These are phyloP conservation scores for Alternaria conjuncta DNA, from an alignment of 2,329 filamentous ascomycete species.

Conservation along the genomic window DNA sequence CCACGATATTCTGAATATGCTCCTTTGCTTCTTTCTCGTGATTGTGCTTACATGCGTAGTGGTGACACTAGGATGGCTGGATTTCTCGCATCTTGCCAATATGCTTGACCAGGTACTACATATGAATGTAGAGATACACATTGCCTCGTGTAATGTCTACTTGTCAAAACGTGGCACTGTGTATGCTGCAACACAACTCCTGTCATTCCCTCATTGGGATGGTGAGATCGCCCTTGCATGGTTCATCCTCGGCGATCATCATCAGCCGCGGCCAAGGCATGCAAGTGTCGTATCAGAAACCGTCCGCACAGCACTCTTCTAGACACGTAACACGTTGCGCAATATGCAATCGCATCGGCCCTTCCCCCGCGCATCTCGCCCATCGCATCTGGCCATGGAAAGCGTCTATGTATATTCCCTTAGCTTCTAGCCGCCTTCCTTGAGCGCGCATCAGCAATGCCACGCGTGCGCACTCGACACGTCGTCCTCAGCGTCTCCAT, in stretches of 20 bases:
- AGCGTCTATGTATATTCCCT: background rate
- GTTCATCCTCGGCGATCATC: background rate
- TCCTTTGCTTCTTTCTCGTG: background rate
- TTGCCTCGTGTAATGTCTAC: background rate
- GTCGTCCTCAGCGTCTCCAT: slow-evolving; percentile 33
- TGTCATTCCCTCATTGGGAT: background rate
- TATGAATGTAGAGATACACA: background rate
- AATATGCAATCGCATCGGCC: slow-evolving; percentile 9
- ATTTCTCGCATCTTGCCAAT: background rate
- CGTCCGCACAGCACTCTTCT: slow-evolving; percentile 3
- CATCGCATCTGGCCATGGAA: slow-evolving; percentile 13
- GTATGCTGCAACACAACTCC: background rate
- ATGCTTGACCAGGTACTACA: background rate
- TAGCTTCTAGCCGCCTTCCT: slow-evolving; percentile 1
- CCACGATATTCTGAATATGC: slow-evolving; percentile 4
- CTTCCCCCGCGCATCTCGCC: background rate
- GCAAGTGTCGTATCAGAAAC: background rate
- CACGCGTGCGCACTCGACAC: slow-evolving; percentile 38
- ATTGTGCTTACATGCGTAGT: background rate
- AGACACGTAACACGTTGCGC: slow-evolving; percentile 13
- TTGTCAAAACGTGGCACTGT: background rate
- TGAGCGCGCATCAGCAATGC: slow-evolving; percentile 26
- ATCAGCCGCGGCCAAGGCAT: background rate
- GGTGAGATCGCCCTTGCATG: background rate
- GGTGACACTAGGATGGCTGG: background rate